Conservation (phyloP, 495 filamentous ascomycete species). For the Hyphodiscus hymeniophilus region DNA sequence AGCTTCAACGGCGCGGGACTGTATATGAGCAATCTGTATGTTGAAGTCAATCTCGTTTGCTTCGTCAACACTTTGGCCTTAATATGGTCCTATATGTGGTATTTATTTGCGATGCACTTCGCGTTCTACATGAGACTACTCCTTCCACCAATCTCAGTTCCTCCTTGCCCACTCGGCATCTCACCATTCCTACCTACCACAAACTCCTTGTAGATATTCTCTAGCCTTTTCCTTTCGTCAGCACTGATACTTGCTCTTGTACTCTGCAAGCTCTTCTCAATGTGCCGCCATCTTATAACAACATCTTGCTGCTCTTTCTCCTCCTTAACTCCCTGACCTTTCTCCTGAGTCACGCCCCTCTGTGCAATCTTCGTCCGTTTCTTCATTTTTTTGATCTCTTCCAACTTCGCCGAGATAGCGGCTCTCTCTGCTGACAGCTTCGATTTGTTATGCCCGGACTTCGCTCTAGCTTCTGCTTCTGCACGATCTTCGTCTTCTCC, state of each 20-base stretch:
- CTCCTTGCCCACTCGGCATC: slow-evolving; percentile 84
- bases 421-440: slow-evolving; percentile 59
- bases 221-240: slow-evolving; percentile 64
- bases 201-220: slow-evolving; percentile 85
- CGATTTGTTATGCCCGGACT: slow-evolving; percentile 29
- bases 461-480: slow-evolving; percentile 30
- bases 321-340: slow-evolving; percentile 11
- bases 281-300: slow-evolving; percentile 78
- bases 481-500: slow-evolving; percentile 45
- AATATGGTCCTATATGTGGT: too few species aligned
- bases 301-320: slow-evolving; percentile 54
- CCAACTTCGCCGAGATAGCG: slow-evolving; percentile 64
- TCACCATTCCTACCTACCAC: slow-evolving; percentile 85
- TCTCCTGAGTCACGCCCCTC: background rate
- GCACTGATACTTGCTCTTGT: slow-evolving; percentile 77
- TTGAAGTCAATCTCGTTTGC: too few species aligned
- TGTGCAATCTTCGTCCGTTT: slow-evolving; percentile 39
- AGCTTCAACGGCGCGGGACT: too few species aligned
- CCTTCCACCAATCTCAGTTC: slow-evolving; percentile 83
- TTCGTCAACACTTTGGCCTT: too few species aligned
- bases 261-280: slow-evolving; percentile 64
- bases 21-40: too few species aligned
- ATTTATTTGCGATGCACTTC: background rate
- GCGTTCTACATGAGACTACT: slow-evolving; percentile 53
- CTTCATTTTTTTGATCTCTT: slow-evolving; percentile 59